A percentile compares a stretch with the other conserved stretches of the same genome.
Conservation (phyloP, 148 eudicot genomes). For the Rhododendron vialii region DNA sequence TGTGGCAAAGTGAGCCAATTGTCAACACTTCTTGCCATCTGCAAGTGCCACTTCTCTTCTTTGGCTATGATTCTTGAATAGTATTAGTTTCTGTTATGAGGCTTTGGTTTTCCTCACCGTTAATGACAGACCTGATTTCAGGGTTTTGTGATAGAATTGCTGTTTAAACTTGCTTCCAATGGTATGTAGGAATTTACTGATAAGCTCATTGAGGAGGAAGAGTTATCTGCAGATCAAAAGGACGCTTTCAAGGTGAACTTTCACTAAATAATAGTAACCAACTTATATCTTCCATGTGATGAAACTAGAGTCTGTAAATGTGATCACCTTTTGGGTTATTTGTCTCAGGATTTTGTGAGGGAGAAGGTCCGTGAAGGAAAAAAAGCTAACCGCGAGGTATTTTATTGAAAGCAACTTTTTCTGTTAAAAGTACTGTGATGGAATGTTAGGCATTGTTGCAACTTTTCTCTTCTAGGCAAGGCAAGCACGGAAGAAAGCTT, state of each 20-base stretch:
- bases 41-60: background rate
- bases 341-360: conserved; percentile 60
- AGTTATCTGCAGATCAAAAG: conserved; percentile 68
- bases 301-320: background rate
- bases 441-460: background rate
- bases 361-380: conserved; percentile 79
- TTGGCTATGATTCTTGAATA: background rate
- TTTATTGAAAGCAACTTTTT: background rate
- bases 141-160: background rate
- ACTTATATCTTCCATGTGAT: background rate
- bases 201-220: conserved; percentile 66
- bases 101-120: background rate
- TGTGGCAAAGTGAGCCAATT: background rate
- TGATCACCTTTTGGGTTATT: background rate
- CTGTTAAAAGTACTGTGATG: background rate
- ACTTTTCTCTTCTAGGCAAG: conserved; percentile 52
- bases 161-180: background rate
- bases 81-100: background rate
- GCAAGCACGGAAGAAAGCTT: conserved; percentile 76
- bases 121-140: background rate
- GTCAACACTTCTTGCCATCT: background rate
- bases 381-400: conserved; percentile 82
- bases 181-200: conserved; percentile 71
- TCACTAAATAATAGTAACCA: background rate
- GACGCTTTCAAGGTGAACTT: conserved; percentile 64